Base-by-base conservation (phyloP, 1,284 basidiomycete species). In the Ustilago sp. region DNA sequence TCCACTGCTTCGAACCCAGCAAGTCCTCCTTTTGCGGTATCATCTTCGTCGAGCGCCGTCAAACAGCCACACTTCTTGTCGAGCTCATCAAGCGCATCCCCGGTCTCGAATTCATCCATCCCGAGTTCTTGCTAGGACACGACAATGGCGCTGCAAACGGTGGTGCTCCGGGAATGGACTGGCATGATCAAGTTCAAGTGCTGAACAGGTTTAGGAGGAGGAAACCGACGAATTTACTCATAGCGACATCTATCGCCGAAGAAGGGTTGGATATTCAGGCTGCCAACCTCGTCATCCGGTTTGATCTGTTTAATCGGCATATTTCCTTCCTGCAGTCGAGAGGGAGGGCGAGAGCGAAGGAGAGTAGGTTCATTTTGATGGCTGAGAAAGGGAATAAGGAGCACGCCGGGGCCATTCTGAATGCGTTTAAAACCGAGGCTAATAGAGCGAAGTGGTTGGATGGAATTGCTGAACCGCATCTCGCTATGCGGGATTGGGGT, bases 251-350 rank as follows among this genome's bases (percentile, higher is more conserved):
- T 23, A 80, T 82, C 57, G 67, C 74, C 9, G 81, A 82, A 50
- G 81, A 82, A 41, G 81, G 81, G 0, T 59, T 82, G 50, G 81
- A 81, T 62, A 79, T 83, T 41, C 71, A 68, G 43, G 72, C 76
- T 0, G 77, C 78, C 62, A 81, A 83, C 45, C 62, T 79, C 28
- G 78, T 83, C 7, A 68, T 83, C 15, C 74, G 81, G 8, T 81
- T 81, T 59, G 80, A 83, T 50, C 68, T 81, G 9, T 80, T 80
- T 60, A 68, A 63, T 41, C 65, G 69, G 6, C 79, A 80, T 55
- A 75, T 80, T n/a, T 68, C 69, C 11, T 81, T 77, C 68, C 56
- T 82, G 3, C 80, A 82, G 45, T 77, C 73, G 17, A 59, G 67
- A 13, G 80, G 80, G 6, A 58, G 80, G 6, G 80, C 80, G 0